Evolutionary conservation across 2,329 filamentous ascomycete species (phyloP), one percentile per base, ranked within the genome.

Genomic region (Epichloe gansuensis): DNA sequence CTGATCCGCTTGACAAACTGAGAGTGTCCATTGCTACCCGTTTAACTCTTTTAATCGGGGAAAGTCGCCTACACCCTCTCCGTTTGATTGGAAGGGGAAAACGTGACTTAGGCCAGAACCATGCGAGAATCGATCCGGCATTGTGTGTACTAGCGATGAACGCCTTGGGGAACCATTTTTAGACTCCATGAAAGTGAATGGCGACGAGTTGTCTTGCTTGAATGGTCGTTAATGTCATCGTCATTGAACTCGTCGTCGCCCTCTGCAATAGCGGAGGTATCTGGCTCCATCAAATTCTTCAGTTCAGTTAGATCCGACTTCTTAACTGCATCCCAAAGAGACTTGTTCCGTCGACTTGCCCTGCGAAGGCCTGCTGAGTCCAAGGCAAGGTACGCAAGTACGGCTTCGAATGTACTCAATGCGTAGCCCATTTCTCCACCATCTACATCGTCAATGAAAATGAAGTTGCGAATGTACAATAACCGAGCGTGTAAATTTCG

Each of bases 391-490:
- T 98, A 97, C 1, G 88, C 83, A 37, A 98, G 69, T 0, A 98
- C 93, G 6, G 90, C 93, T 67, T 98, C 93, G 55, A 97, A 88
- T 0, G 93, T 98, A 67, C 91, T 97, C 49, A 98, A 69, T 0
- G 91, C 91, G 67, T 98, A 98, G 8, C 93, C 93, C 75, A 94
- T 85, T 69, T 98, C 93, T 48, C 93, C 93, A 56, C 83, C 94
- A 59, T 98, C 93, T 8, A 98, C 90, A 69, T 98, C 93, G 61
- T 97, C 93, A 49, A 95, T 91, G 68, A 95, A 98, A 59, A 96
- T 93, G 64, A 96, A 98, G 62, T 95, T 89, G 44, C 91, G 86
- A 77, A 97, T 95, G 65, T 97, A 98, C n/a, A 86, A 76, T 46
- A 98, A 72, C 21, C 91, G 81, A 3, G 93, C 90, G 61, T 95